Evolutionary conservation across 2,329 filamentous ascomycete genomes (phyloP).

Genomic region (Paracoccidioides brasiliensis): DNA sequence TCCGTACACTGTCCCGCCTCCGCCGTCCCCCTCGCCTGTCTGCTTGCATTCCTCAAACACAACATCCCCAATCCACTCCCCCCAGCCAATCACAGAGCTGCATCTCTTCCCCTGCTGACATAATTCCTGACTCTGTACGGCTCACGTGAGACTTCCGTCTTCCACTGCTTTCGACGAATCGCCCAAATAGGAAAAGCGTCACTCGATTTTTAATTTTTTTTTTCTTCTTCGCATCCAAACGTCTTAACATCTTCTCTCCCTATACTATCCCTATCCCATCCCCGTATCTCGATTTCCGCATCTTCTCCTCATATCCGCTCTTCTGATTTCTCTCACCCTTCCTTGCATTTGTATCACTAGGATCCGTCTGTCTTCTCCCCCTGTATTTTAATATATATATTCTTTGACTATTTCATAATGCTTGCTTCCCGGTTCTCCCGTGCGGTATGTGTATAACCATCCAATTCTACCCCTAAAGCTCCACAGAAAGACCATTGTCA

Average conservation of each 20-base stretch:
- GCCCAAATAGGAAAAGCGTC: not conserved
- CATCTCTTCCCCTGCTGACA: not conserved
- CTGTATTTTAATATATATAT: conserved; percentile 23
- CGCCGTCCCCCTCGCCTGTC: too few relatives aligned
- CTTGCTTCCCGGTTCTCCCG: conserved; percentile 58
- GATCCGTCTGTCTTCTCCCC: conserved; percentile 16
- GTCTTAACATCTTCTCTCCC: conserved; percentile 12
- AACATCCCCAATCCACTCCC: too few relatives aligned
- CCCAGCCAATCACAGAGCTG: too few relatives aligned
- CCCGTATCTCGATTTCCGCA: conserved; percentile 13
- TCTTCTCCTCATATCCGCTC: conserved; percentile 11
- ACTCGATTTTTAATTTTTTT: conserved; percentile 3
- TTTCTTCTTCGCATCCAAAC: conserved; percentile 3
- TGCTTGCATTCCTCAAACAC: too few relatives aligned
- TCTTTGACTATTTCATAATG: conserved; percentile 42
- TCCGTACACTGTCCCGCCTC: too few relatives aligned
- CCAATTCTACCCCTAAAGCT: not conserved
- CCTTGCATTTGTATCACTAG: conserved; percentile 17
- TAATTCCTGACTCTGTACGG: not conserved
- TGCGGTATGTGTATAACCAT: conserved; percentile 48
- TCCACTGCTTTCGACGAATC: not conserved
- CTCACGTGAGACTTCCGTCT: not conserved
- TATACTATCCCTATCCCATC: conserved; percentile 19
- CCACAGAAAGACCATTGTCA: not conserved
- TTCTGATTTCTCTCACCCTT: conserved; percentile 5